Evolutionary conservation across 164 flowering plant species (phyloP).

Genomic region (Umbellularia californica): DNA sequence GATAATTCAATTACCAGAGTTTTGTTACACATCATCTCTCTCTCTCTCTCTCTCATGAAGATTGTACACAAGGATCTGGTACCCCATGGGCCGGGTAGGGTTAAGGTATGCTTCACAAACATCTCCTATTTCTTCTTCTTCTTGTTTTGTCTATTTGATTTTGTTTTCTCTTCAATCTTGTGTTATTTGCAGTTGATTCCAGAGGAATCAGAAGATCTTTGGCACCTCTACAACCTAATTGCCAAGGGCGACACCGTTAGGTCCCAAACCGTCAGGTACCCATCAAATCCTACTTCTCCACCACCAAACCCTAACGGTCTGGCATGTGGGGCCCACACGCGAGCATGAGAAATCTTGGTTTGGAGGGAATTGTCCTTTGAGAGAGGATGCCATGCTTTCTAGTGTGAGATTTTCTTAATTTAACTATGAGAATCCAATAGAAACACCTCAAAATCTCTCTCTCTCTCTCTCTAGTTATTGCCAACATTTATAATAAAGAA

Average conservation of each 20-base stretch:
- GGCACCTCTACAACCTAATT: constrained; percentile 73
- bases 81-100: constrained; percentile 70
- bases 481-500: too few relatives aligned
- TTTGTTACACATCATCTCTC: background rate
- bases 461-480: too few relatives aligned
- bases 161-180: background rate
- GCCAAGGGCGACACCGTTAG: constrained; percentile 59
- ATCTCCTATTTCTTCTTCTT: background rate
- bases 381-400: too few relatives aligned
- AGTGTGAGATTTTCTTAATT: too few relatives aligned
- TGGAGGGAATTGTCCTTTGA: too few relatives aligned
- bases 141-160: background rate
- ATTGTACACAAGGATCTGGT: constrained; percentile 51
- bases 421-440: too few relatives aligned
- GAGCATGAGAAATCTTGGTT: too few relatives aligned
- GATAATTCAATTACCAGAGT: background rate
- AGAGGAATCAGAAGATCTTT: constrained; percentile 78
- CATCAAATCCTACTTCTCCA: background rate
- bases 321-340: too few relatives aligned
- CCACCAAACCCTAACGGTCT: too few relatives aligned
- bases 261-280: constrained; percentile 73
- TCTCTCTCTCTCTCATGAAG: constrained; percentile 39
- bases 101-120: constrained; percentile 47
- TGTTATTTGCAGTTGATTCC: constrained; percentile 57
- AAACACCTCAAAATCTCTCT: too few relatives aligned